Evolutionary conservation across 2,329 filamentous ascomycete species (phyloP).

Genomic region (Fusarium annulatum): DNA sequence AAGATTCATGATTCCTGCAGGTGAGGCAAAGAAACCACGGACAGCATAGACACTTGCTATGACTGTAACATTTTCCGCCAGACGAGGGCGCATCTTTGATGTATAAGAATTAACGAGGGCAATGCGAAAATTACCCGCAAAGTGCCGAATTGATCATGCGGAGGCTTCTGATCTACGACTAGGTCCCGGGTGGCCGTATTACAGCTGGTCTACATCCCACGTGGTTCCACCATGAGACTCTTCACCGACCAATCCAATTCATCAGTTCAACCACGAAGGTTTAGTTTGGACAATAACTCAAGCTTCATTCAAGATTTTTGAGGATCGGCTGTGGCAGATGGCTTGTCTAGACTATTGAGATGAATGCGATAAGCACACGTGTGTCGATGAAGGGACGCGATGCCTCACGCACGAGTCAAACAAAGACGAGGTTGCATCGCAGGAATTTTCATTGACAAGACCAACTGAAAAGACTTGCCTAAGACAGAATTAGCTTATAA

Average conservation of each 20-base stretch:
- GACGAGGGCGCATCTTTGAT: not conserved
- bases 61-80: not conserved
- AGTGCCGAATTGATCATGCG: slow-evolving; percentile 31
- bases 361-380: slow-evolving; percentile 5
- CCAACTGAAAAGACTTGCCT: not conserved
- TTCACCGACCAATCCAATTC: slow-evolving; percentile 29
- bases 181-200: slow-evolving; percentile 29
- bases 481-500: rapidly evolving
- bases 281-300: not conserved
- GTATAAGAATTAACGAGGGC: slow-evolving; percentile 1
- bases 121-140: slow-evolving; percentile 12
- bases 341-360: not conserved
- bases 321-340: not conserved
- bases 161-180: slow-evolving; percentile 4
- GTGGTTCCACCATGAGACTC: slow-evolving; percentile 33
- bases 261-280: slow-evolving; percentile 31
- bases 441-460: not conserved
- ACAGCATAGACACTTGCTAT: not conserved
- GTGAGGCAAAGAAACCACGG: not conserved
- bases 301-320: not conserved
- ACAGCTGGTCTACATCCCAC: slow-evolving; percentile 29
- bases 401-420: slow-evolving; percentile 2
- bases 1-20: slow-evolving; percentile 10
- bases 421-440: not conserved
- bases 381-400: slow-evolving; percentile 3